phyloP scores from a whole-genome alignment of 768 basidiomycete genomes.

The Termitomyces sp. region DNA sequence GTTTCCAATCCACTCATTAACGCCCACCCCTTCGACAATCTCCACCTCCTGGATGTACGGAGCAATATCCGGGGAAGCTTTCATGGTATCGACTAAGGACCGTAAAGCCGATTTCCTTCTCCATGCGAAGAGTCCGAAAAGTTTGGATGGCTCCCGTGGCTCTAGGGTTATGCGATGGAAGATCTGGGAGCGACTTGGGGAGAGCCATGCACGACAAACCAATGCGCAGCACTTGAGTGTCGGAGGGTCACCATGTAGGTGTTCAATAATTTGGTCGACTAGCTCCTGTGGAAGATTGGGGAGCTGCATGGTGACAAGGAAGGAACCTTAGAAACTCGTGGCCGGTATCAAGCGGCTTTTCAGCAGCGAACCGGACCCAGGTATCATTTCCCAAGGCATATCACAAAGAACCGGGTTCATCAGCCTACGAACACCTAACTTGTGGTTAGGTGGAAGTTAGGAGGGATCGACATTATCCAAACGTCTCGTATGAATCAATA shows the following conservation, averaged over 20 bases:
- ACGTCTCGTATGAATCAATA: constrained; percentile 8
- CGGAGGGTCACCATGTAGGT: constrained; percentile 18
- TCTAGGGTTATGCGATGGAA: constrained; percentile 20
- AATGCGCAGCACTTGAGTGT: constrained; percentile 21
- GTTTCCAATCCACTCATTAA: constrained; percentile 18
- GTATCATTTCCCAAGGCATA: neutral
- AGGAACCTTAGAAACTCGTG: neutral
- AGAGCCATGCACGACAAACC: constrained; percentile 24
- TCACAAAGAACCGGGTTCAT: neutral
- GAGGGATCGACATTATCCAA: neutral
- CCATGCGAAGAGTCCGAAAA: neutral
- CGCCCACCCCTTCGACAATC: constrained; percentile 21
- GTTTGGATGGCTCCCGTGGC: constrained; percentile 11
- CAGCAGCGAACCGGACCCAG: constrained; percentile 2
- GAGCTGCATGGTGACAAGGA: neutral
- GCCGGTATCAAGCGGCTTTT: neutral
- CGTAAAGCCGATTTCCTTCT: neutral
- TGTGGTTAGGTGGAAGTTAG: neutral
- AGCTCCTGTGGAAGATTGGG: constrained; percentile 24
- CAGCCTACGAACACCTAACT: no score
- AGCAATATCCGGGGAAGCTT: constrained; percentile 11
- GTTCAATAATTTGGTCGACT: constrained; percentile 22
- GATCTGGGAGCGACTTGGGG: constrained; percentile 20
- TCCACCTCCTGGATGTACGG: constrained; percentile 19
- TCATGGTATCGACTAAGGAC: constrained; percentile 18